Base-by-base conservation (phyloP, 768 basidiomycete genomes). In the Mycena capillaripes region DNA sequence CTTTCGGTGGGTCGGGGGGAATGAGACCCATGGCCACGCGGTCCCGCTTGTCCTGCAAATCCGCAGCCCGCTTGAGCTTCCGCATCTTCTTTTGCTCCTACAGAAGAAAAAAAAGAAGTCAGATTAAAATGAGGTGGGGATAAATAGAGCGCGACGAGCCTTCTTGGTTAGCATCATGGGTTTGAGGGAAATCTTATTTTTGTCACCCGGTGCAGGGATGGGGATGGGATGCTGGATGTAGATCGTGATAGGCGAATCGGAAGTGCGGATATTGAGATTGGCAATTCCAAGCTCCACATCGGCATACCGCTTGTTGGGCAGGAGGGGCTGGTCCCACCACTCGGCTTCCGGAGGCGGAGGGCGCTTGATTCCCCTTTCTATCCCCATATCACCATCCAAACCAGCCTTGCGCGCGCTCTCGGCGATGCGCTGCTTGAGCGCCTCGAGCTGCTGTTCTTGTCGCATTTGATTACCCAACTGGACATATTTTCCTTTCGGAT, bases 171-270 rank as follows among this genome's bases (percentile, higher is more conserved):
- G 82, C 89, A 95, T 98, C 75, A 98, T 82, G 2, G 96, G 93
- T 78, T 97, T 95, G 65, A 94, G 79, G n/a, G 86, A 87, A 6
- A 88, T 86, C 78, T 93, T 91, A 79, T 90, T 92, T 85, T 96
- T 96, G 73, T 97, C 97, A 23, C 90, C 91, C 14, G 95, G 95
- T 4, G 94, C 94, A 56, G 96, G 96, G 67, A 99, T 97, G 12
- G 95, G 95, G 71, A 99, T 98, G 16, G 98, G 98, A 79, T 99
- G 97, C 80, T 99, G 98, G 59, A 99, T 91, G 77, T 97, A 97
- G 44, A 95, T 88, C 21, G 94, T 95, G 69, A 99, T 93, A 0
- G 95, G 94, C 4, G 94, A 94, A 76, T 92, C 85, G 7, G 82
- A 79, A 17, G 86, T 91, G 23, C 89, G 87, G 74, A 95, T 93